Conservation (phyloP, 192 early-diverging fungal genomes). For the Diversispora eburnea region DNA sequence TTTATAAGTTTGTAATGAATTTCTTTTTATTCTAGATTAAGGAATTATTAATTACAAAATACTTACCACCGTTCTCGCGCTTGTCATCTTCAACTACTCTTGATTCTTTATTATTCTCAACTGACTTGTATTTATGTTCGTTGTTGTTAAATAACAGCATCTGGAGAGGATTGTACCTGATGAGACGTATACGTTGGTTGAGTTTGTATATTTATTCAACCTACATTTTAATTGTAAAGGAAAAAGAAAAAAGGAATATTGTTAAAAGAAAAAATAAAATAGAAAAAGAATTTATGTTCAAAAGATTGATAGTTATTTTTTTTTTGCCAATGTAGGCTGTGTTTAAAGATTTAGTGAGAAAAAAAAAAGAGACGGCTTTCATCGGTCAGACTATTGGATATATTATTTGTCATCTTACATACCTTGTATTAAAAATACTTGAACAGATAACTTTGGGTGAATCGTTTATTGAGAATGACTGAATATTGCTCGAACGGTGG, state of each 20-base stretch:
- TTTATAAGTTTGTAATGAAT: not conserved
- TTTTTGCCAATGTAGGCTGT: not conserved
- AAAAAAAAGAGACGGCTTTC: not conserved
- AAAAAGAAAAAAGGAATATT: constrained; percentile 1
- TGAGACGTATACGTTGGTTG: constrained; percentile 5
- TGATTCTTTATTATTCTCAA: constrained; percentile 2
- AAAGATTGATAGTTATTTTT: constrained; percentile 23
- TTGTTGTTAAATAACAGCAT: constrained; percentile 25
- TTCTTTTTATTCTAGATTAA: not conserved
- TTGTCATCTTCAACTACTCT: constrained; percentile 13
- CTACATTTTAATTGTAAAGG: constrained; percentile 4
- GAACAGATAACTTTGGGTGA: not conserved
- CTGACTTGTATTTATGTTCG: not conserved
- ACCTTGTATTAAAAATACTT: constrained; percentile 2
- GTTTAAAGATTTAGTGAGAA: not conserved
- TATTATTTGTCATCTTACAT: not conserved
- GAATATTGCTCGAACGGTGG: constrained; percentile 19
- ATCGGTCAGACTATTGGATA: not conserved
- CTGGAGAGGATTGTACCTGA: constrained; percentile 28
- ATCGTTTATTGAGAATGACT: constrained; percentile 2
- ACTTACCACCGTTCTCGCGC: constrained; percentile 29
- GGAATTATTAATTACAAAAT: not conserved
- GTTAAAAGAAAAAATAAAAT: not conserved
- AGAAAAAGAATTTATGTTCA: constrained; percentile 10
- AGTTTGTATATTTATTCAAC: constrained; percentile 4